These are phyloP conservation scores for Lachnellula cervina DNA, from an alignment of 2,329 filamentous ascomycete genomes.

Conservation along the genomic window DNA sequence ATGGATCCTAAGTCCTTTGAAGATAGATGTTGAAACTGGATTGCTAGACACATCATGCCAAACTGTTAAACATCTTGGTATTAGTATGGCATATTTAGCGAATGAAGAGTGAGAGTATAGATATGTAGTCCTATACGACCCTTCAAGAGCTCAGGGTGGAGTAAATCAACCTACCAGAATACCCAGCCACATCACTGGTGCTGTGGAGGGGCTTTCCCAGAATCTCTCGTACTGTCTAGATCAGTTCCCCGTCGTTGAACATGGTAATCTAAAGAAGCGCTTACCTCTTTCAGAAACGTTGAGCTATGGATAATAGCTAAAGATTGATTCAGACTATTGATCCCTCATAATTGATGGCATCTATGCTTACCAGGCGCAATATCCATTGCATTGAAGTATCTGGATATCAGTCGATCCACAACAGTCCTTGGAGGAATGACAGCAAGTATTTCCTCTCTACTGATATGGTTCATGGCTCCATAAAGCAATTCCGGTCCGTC, in stretches of 20 bases:
- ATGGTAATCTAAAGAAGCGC: conserved; percentile 7
- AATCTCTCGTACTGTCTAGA: conserved; percentile 22
- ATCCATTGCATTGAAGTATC: conserved; percentile 47
- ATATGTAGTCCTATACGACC: not conserved
- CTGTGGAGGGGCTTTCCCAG: conserved; percentile 17
- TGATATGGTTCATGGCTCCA: conserved; percentile 16
- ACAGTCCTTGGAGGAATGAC: conserved; percentile 42
- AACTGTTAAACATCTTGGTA: conserved; percentile 19
- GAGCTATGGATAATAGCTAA: conserved; percentile 48
- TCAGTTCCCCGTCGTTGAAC: not conserved
- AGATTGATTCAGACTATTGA: not conserved
- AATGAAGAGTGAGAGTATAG: not conserved
- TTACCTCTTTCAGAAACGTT: conserved; percentile 41
- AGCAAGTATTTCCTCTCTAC: conserved; percentile 42
- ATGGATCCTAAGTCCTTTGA: not conserved
- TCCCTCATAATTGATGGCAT: not conserved
- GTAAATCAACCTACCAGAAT: conserved; percentile 30
- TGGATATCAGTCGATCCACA: conserved; percentile 45
- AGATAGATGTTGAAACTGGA: conserved; percentile 31
- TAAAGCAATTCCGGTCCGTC: conserved; percentile 6
- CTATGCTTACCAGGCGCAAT: conserved; percentile 43
- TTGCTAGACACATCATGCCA: conserved; percentile 14
- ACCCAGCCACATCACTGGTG: conserved; percentile 45
- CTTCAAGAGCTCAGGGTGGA: not conserved
- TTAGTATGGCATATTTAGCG: not conserved